Conservation (phyloP, 2,329 filamentous ascomycete species). For the Grosmannia huntii region DNA sequence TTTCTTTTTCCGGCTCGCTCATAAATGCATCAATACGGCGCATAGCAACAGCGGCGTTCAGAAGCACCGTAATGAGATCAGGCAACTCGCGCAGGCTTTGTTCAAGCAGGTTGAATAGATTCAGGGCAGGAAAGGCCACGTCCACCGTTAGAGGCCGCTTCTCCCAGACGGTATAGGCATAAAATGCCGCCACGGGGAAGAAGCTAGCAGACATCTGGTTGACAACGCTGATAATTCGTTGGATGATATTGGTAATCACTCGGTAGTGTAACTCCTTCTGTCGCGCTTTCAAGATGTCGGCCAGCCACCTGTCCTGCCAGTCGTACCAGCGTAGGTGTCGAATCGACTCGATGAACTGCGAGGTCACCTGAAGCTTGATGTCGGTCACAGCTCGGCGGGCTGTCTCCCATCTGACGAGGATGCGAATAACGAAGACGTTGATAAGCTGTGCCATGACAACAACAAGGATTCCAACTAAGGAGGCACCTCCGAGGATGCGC, state of each 20-base stretch:
- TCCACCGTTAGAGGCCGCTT: slow-evolving; percentile 60
- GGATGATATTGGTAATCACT: slow-evolving; percentile 51
- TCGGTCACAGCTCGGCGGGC: slow-evolving; percentile 64
- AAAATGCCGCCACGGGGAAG: slow-evolving; percentile 72
- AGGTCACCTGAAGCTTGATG: slow-evolving; percentile 63
- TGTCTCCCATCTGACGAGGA: slow-evolving; percentile 56
- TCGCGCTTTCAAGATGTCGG: slow-evolving; percentile 53
- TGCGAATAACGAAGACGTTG: slow-evolving; percentile 55
- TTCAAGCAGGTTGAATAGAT: slow-evolving; percentile 68
- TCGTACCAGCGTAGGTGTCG: slow-evolving; percentile 71
- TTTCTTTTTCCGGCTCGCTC: slow-evolving; percentile 65
- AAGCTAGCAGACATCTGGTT: slow-evolving; percentile 60
- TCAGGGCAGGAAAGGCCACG: slow-evolving; percentile 74
- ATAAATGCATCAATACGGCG: slow-evolving; percentile 77
- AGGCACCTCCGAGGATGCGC: slow-evolving; percentile 68
- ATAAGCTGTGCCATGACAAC: slow-evolving; percentile 55
- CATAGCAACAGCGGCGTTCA: slow-evolving; percentile 76
- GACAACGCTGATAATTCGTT: slow-evolving; percentile 49
- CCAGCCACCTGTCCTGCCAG: slow-evolving; percentile 67
- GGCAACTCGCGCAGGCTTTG: slow-evolving; percentile 62
- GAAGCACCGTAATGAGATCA: slow-evolving; percentile 57
- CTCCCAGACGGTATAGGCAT: slow-evolving; percentile 63
- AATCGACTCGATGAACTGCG: slow-evolving; percentile 78
- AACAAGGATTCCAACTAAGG: slow-evolving; percentile 58
- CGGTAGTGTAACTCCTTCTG: slow-evolving; percentile 54